Evolutionary conservation across 2,329 filamentous ascomycete genomes (phyloP), one percentile per base, ranked within the genome.

Genomic region (Sporothrix dimorphospora): DNA sequence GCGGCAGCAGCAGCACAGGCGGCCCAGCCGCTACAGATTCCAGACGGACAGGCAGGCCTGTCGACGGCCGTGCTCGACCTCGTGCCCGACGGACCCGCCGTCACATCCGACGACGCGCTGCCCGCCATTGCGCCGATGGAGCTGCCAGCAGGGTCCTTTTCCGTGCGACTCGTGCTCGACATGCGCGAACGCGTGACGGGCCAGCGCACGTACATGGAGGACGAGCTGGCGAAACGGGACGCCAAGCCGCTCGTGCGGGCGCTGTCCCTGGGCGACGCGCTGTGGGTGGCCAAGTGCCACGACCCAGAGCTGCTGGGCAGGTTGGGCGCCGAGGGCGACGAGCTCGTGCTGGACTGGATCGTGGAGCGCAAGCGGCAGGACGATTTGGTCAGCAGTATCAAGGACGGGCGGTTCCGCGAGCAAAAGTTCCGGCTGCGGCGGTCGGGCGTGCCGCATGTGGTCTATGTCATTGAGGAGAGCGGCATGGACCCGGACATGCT

Each of bases 331-430:
- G 88, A 91, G 77, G 89, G 90, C 19, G 86, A 89, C 72, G 92
- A 94, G 79, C 81, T 95, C 14, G 88, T 94, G 63, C 83, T 96
- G 4, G 92, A 95, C 79, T 93, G 90, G 85, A 92, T 96, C 59
- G 87, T 94, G 1, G 93, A 96, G 81, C 87, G 93, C 73, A 96
- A 96, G 79, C 86, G 93, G 9, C 85, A 94, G 0, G 92, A 95
- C 77, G 93, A 96, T 79, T 82, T 96, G 63, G 86, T 95, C n/a
- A 83, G 86, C 68, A 94, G 91, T 74, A 93, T 96, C 81, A 94
- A 92, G 79, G 93, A 95, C 74, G 92, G 92, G 0, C 89, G 93
- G 2, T 95, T 94, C 76, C 91, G 91, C 76, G 93, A 96, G 79
- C 93, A 96, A 78, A 95, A 96, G 78, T 95, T 94, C 78, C 90